These are phyloP conservation scores for Anaeromyces robustus DNA, from an alignment of 192 early-diverging fungal species.

Conservation along the genomic window DNA sequence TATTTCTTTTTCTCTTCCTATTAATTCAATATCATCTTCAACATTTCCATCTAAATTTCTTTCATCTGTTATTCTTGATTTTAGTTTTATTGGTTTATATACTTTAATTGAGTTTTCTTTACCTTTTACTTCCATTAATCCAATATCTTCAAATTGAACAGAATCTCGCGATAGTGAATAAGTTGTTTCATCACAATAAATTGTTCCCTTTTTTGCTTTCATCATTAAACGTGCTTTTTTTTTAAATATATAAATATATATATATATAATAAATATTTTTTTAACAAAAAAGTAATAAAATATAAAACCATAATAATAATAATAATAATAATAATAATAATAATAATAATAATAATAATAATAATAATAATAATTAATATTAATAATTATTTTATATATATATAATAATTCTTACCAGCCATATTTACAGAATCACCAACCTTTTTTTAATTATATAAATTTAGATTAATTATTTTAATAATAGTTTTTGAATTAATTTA, in stretches of 20 bases:
- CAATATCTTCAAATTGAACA: slow-evolving; percentile 28
- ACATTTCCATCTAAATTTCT: neutral
- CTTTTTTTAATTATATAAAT: neutral
- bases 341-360: too few species aligned
- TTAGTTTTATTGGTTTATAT: slow-evolving; percentile 2
- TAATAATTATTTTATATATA: neutral
- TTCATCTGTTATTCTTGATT: neutral
- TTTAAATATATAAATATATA: slow-evolving; percentile 8
- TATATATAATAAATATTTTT: too few species aligned
- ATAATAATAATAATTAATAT: too few species aligned
- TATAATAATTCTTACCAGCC: neutral
- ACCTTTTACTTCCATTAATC: slow-evolving; percentile 25
- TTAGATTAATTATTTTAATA: too few species aligned
- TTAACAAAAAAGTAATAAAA: too few species aligned
- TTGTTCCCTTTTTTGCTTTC: slow-evolving; percentile 8
- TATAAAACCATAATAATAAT: too few species aligned
- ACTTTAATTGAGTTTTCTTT: slow-evolving; percentile 20
- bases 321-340: too few species aligned
- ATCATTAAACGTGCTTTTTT: slow-evolving; percentile 32
- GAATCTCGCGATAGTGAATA: slow-evolving; percentile 22
- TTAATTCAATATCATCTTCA: neutral
- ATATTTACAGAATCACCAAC: neutral
- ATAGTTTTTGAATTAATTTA: too few species aligned
- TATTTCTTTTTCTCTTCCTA: slow-evolving; percentile 23
- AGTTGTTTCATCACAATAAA: slow-evolving; percentile 29